Evolutionary conservation across 177 flowering plant species (phyloP).

Genomic region (Vitis hybrid): DNA sequence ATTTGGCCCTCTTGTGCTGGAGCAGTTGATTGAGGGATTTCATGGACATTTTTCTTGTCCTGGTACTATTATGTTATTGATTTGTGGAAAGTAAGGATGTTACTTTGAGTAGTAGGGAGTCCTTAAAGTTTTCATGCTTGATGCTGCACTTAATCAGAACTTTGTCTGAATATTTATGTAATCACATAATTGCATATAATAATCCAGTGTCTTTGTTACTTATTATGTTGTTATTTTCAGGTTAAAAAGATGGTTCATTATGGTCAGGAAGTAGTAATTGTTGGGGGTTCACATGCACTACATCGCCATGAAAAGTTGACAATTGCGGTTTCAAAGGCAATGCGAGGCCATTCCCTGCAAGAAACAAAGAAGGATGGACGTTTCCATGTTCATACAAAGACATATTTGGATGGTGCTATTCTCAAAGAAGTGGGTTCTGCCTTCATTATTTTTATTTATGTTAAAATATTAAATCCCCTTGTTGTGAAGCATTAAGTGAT

Average conservation of each 20-base stretch:
- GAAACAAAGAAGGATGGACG: constrained; percentile 97
- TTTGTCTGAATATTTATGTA: too few relatives aligned
- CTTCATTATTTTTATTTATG: background rate
- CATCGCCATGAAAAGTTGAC: constrained; percentile 97
- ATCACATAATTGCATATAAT: too few relatives aligned
- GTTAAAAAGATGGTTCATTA: constrained; percentile 88
- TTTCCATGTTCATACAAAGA: constrained; percentile 93
- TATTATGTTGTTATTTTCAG: constrained; percentile 35
- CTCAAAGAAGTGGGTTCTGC: constrained; percentile 76
- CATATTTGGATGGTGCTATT: constrained; percentile 90
- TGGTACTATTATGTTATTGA: too few relatives aligned
- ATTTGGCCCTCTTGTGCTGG: too few relatives aligned
- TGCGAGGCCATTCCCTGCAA: constrained; percentile 92
- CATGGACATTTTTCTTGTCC: too few relatives aligned
- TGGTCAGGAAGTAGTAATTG: constrained; percentile 85
- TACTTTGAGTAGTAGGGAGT: too few relatives aligned
- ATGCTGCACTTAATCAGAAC: too few relatives aligned
- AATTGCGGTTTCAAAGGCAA: constrained; percentile 95
- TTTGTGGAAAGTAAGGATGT: too few relatives aligned
- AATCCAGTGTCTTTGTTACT: background rate
- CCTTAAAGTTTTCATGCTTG: too few relatives aligned
- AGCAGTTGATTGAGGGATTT: too few relatives aligned
- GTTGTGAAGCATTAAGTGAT: too few relatives aligned
- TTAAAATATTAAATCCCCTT: background rate
- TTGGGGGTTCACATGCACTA: constrained; percentile 79